A percentile compares a stretch with the other conserved stretches of the same genome.
Evolutionary conservation across 257 asterid species (phyloP).

Genomic region (Solanum etuberosum): DNA sequence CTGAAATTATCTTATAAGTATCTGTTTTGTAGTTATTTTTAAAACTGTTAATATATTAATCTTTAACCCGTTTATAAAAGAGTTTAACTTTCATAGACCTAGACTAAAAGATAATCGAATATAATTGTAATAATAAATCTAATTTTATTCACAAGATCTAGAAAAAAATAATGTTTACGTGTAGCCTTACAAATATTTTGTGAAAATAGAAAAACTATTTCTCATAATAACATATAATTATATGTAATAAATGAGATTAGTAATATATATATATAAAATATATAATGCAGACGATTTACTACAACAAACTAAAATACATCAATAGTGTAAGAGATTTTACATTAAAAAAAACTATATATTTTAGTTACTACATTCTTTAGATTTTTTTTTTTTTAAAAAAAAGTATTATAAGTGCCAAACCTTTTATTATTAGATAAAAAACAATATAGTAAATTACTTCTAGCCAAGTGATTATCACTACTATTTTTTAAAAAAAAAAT

Average conservation of each 20-base stretch:
- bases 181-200: no score
- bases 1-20: not conserved
- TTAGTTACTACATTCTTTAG: not conserved
- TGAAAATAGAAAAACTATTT: no score
- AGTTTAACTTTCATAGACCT: not conserved
- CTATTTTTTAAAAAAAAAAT: no score
- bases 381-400: no score
- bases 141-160: not conserved
- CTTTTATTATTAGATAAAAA: no score
- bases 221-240: no score
- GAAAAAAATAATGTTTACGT: no score
- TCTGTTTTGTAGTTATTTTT: not conserved
- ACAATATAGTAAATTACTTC: not conserved
- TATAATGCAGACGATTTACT: not conserved
- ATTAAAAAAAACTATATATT: not conserved
- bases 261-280: not conserved
- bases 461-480: not conserved
- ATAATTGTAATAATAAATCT: not conserved
- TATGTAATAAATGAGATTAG: not conserved
- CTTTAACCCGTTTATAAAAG: not conserved
- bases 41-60: not conserved
- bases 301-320: not conserved
- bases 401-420: not conserved
- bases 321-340: no score
- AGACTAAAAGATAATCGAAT: no score